These are phyloP conservation scores for Monascus purpureus DNA, from an alignment of 495 filamentous ascomycete species.

Conservation along the genomic window DNA sequence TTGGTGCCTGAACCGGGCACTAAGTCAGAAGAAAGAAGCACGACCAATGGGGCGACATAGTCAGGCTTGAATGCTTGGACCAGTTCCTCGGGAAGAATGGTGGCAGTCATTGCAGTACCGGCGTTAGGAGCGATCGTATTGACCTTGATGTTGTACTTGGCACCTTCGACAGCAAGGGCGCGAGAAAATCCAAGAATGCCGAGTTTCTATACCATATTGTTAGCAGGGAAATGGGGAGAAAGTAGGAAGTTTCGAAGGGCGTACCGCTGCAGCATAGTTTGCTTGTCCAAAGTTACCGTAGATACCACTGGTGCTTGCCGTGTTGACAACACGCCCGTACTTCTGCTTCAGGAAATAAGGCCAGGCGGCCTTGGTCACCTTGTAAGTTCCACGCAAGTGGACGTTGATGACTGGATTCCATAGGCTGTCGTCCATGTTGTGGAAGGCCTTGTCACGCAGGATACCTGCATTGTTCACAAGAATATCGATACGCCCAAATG, in stretches of 20 bases:
- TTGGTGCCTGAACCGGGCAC: conserved; percentile 73
- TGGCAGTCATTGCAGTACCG: conserved; percentile 88
- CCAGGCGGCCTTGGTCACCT: conserved; percentile 96
- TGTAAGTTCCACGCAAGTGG: conserved; percentile 90
- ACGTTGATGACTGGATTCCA: conserved; percentile 91
- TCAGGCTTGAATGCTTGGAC: conserved; percentile 99
- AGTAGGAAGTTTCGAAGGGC: conserved; percentile 9
- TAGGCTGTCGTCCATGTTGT: conserved; percentile 88
- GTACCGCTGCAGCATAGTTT: conserved; percentile 86
- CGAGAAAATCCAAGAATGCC: conserved; percentile 93
- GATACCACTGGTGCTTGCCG: conserved; percentile 90
- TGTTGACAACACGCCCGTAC: conserved; percentile 94
- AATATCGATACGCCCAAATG: conserved; percentile 87
- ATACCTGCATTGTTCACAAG: conserved; percentile 97
- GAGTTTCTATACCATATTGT: conserved; percentile 40
- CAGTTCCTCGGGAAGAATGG: conserved; percentile 93
- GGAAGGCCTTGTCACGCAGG: conserved; percentile 93
- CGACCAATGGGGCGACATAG: conserved; percentile 89
- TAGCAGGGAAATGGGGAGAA: conserved; percentile 3
- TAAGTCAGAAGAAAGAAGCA: conserved; percentile 78
- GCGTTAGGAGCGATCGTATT: conserved; percentile 98
- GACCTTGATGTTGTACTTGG: conserved; percentile 96
- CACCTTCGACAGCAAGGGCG: conserved; percentile 81
- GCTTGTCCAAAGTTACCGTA: conserved; percentile 99
- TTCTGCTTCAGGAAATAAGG: conserved; percentile 97